These are phyloP conservation scores for Candida multigemmis DNA, from an alignment of 805 yeast genomes.

Conservation along the genomic window DNA sequence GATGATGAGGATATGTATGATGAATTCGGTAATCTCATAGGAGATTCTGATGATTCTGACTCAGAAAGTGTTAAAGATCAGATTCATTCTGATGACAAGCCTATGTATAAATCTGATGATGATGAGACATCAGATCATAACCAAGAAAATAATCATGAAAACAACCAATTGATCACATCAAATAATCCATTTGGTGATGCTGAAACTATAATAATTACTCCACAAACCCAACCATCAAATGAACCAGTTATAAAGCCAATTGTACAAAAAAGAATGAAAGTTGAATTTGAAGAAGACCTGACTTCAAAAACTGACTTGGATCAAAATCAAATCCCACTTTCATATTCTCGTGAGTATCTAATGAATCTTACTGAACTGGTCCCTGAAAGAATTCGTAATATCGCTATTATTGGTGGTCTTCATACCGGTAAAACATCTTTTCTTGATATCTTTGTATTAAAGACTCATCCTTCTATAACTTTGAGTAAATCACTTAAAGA, in stretches of 20 bases:
- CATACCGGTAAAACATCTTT: slow-evolving; percentile 84
- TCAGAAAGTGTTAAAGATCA: slow-evolving; percentile 17
- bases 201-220: slow-evolving; percentile 50
- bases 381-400: slow-evolving; percentile 63
- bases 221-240: slow-evolving; percentile 15
- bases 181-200: slow-evolving; percentile 19
- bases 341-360: slow-evolving; percentile 58
- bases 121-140: slow-evolving; percentile 8
- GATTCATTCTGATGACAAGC: slow-evolving; percentile 2
- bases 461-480: slow-evolving; percentile 47
- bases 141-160: not conserved
- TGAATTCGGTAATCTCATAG: slow-evolving; percentile 69
- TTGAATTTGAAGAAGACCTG: slow-evolving; percentile 43
- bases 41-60: slow-evolving; percentile 40
- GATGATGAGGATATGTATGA: slow-evolving; percentile 64
- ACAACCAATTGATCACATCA: slow-evolving; percentile 2
- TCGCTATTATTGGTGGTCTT: slow-evolving; percentile 71
- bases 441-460: slow-evolving; percentile 55
- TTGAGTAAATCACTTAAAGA: slow-evolving; percentile 17
- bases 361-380: slow-evolving; percentile 30
- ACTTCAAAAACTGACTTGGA: slow-evolving; percentile 12
- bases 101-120: slow-evolving; percentile 9
- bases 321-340: no score
- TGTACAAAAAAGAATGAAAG: slow-evolving; percentile 17
- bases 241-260: slow-evolving; percentile 13